phyloP scores from a whole-genome alignment of 2,329 filamentous ascomycete species.

The Penicillium sp. region DNA sequence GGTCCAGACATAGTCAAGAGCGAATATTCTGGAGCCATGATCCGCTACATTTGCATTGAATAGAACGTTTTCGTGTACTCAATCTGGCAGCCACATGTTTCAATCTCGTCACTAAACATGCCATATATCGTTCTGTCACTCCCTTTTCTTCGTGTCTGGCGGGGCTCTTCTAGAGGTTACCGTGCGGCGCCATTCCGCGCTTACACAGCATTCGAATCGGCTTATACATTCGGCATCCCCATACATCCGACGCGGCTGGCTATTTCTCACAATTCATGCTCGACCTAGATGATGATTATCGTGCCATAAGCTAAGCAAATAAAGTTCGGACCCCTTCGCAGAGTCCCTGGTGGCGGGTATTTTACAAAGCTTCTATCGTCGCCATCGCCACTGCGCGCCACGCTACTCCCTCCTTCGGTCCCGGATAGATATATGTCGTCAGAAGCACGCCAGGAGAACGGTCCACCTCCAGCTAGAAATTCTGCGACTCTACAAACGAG shows the following conservation, averaged over 20 bases:
- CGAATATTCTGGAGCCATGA: constrained; percentile 12
- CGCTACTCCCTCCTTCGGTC: background rate
- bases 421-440: constrained; percentile 27
- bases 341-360: too few species aligned
- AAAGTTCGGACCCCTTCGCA: background rate
- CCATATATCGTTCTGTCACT: background rate
- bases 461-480: background rate
- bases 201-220: constrained; percentile 22
- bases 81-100: too few species aligned
- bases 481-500: constrained; percentile 6
- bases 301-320: background rate
- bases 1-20: constrained; percentile 1
- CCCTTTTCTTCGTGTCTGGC: background rate
- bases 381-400: background rate
- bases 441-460: constrained; percentile 9
- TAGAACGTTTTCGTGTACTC: constrained; percentile 6
- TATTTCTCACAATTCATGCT: background rate
- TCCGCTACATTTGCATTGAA: constrained; percentile 16
- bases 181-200: constrained; percentile 30
- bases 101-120: background rate
- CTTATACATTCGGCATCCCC: constrained; percentile 20
- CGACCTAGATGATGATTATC: constrained; percentile 2
- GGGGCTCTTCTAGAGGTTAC: background rate
- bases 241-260: constrained; percentile 8
- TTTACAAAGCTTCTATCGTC: background rate